phyloP scores from a whole-genome alignment of 2,329 filamentous ascomycete species.

The Scedosporium dehoogii region DNA sequence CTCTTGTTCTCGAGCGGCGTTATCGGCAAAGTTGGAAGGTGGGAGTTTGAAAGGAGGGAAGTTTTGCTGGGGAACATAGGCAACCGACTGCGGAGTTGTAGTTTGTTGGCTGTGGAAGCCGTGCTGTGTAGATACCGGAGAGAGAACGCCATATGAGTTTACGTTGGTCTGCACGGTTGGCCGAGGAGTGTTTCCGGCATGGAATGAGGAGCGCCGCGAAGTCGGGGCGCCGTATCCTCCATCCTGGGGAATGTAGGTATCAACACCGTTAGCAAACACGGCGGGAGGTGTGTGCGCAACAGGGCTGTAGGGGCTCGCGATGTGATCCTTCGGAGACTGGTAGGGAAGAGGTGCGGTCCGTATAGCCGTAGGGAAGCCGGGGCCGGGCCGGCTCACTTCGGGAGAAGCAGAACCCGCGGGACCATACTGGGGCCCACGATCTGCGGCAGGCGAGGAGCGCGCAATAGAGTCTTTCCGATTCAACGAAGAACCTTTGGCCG shows the following conservation, averaged over 20 bases:
- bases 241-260: conserved; percentile 33
- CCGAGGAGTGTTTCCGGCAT: conserved; percentile 32
- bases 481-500: conserved; percentile 66
- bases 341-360: conserved; percentile 31
- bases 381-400: conserved; percentile 33
- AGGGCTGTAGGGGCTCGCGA: conserved; percentile 36
- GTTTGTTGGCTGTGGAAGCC: conserved; percentile 36
- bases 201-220: conserved; percentile 21
- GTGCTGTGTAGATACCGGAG: conserved; percentile 40
- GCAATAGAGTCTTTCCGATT: conserved; percentile 52
- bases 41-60: conserved; percentile 55
- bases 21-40: conserved; percentile 45
- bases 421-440: conserved; percentile 28
- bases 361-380: conserved; percentile 27
- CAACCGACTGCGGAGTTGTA: conserved; percentile 33
- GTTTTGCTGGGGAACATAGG: conserved; percentile 50
- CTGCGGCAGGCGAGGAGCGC: conserved; percentile 21
- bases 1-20: conserved; percentile 25
- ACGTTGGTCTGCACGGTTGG: conserved; percentile 36
- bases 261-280: conserved; percentile 25
- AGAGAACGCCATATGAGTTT: conserved; percentile 41
- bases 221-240: conserved; percentile 22
- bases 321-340: conserved; percentile 33
- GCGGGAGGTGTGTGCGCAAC: conserved; percentile 32
- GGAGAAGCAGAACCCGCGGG: conserved; percentile 35